phyloP scores from a whole-genome alignment of 139 green algal genomes.

The Ettlia oleoabundans region DNA sequence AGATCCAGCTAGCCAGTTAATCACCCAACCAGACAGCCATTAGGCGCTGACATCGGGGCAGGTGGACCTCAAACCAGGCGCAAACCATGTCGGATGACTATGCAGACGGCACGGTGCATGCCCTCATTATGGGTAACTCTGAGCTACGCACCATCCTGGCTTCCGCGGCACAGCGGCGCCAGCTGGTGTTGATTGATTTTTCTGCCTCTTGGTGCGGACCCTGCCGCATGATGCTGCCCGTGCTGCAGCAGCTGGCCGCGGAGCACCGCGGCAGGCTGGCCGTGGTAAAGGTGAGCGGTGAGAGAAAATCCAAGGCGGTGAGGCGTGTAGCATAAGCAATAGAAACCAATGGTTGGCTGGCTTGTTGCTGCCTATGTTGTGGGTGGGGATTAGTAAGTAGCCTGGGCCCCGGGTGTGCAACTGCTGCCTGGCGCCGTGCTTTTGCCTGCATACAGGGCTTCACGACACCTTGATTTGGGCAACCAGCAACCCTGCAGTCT shows the following conservation, averaged over 20 bases:
- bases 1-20: too few species aligned
- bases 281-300: conserved; percentile 34
- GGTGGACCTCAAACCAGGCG: too few species aligned
- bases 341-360: neutral
- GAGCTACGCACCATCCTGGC: conserved; percentile 41
- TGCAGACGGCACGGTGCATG: conserved; percentile 38
- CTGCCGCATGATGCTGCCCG: conserved; percentile 46
- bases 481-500: too few species aligned
- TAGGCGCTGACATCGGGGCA: too few species aligned
- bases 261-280: conserved; percentile 32
- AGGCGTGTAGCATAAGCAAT: neutral
- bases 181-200: conserved; percentile 54
- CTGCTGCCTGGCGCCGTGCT: too few species aligned
- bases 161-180: neutral
- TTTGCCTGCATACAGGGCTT: too few species aligned
- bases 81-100: conserved; percentile 17
- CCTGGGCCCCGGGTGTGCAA: too few species aligned
- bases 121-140: neutral
- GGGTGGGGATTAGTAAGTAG: too few species aligned
- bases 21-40: too few species aligned
- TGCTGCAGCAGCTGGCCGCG: conserved; percentile 29
- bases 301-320: too few species aligned
- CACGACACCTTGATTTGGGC: too few species aligned
- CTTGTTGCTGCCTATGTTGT: too few species aligned
- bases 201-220: conserved; percentile 53